phyloP scores from a whole-genome alignment of 2,329 filamentous ascomycete species.

The Neofusicoccum cordaticola region DNA sequence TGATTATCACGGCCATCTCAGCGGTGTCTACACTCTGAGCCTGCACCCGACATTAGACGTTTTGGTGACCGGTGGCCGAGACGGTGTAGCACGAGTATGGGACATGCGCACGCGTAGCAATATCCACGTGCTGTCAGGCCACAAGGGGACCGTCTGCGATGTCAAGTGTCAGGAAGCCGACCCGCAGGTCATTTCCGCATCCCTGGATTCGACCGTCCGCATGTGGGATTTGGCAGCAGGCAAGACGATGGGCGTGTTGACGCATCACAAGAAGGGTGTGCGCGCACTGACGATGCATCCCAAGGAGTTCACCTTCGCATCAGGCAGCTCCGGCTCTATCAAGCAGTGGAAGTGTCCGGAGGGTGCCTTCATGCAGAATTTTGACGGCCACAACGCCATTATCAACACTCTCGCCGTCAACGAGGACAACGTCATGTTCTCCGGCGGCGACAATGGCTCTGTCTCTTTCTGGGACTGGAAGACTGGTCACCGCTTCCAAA shows the following conservation, averaged over 20 bases:
- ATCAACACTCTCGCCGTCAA: slow-evolving; percentile 94
- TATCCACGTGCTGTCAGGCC: slow-evolving; percentile 86
- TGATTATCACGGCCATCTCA: slow-evolving; percentile 95
- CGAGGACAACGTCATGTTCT: slow-evolving; percentile 92
- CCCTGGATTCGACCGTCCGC: slow-evolving; percentile 84
- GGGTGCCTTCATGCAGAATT: slow-evolving; percentile 98
- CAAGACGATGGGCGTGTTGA: slow-evolving; percentile 93
- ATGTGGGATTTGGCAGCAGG: slow-evolving; percentile 95
- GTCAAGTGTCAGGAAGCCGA: slow-evolving; percentile 94
- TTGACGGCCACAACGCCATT: slow-evolving; percentile 92
- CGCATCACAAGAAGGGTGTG: slow-evolving; percentile 98
- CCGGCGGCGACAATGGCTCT: slow-evolving; percentile 90
- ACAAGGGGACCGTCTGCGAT: slow-evolving; percentile 86
- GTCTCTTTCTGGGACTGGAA: slow-evolving; percentile 99
- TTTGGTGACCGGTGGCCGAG: slow-evolving; percentile 88
- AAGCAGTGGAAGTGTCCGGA: slow-evolving; percentile 99
- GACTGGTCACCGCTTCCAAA: slow-evolving; percentile 86
- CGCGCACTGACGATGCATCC: slow-evolving; percentile 81
- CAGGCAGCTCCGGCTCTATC: slow-evolving; percentile 85
- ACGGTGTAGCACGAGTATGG: slow-evolving; percentile 94
- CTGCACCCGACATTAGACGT: slow-evolving; percentile 96
- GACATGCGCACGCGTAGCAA: slow-evolving; percentile 97
- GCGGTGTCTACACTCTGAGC: slow-evolving; percentile 88
- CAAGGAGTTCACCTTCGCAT: slow-evolving; percentile 93
- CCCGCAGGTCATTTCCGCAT: slow-evolving; percentile 91